These are phyloP conservation scores for Yarrowia sp. DNA, from an alignment of 805 yeast species.

Conservation along the genomic window DNA sequence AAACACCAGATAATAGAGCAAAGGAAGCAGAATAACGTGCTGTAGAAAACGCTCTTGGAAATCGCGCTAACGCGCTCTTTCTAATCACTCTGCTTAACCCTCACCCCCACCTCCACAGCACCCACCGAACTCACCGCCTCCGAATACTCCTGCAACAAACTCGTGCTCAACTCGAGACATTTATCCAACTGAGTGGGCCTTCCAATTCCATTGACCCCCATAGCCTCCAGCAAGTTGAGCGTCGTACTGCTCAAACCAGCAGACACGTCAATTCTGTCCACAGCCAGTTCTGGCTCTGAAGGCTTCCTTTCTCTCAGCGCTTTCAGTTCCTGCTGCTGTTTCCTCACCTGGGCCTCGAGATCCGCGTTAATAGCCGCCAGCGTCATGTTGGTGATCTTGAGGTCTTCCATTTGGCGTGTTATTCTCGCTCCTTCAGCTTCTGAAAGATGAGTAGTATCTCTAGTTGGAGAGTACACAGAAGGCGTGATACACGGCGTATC, in stretches of 20 bases:
- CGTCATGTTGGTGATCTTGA: slow-evolving; percentile 19
- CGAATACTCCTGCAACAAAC: slow-evolving; percentile 3
- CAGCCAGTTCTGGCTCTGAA: not conserved
- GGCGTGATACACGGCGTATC: slow-evolving; percentile 5
- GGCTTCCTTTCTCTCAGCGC: not conserved
- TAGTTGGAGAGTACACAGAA: not conserved
- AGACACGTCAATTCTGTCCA: not conserved
- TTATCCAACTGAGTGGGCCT: slow-evolving; percentile 13
- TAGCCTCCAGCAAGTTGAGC: not conserved
- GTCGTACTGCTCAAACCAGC: not conserved
- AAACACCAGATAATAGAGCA: not conserved
- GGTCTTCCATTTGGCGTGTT: slow-evolving; percentile 15
- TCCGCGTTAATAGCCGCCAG: slow-evolving; percentile 5
- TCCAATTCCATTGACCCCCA: not conserved
- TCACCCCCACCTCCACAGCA: not conserved
- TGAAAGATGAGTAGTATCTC: not conserved
- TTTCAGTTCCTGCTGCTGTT: slow-evolving; percentile 19
- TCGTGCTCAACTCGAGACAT: slow-evolving; percentile 1
- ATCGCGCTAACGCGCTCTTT: too few species aligned
- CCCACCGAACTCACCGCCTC: not conserved
- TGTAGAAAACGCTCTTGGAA: not conserved
- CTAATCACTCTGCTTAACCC: too few species aligned
- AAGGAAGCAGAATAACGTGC: not conserved
- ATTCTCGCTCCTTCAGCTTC: slow-evolving; percentile 20
- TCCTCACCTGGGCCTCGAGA: slow-evolving; percentile 12